Base-by-base conservation (phyloP, 139 green algal genomes). In the Chlorella sorokiniana region DNA sequence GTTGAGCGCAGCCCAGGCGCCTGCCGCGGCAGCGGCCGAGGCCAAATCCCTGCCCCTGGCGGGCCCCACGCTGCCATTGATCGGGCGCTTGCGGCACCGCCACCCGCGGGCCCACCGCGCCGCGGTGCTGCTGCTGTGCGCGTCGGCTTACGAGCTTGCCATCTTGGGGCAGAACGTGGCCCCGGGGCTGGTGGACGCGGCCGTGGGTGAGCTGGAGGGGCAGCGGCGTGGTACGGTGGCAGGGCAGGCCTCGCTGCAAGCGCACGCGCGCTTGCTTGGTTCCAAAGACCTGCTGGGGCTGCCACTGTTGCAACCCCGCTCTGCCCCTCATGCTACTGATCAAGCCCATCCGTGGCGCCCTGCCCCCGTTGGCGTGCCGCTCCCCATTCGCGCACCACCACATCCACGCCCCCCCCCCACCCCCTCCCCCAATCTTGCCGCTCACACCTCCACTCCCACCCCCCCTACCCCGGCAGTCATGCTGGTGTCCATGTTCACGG, bases 141-240 rank as follows among this genome's bases (percentile, higher is more conserved):
- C 41, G 25, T 33, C 5, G 8, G 54, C 40, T 27, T 75, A 75
- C 42, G 68, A 75, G 29, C 40, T n/a, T 11, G 68, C 68, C 41
- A 75, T 75, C 22, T 27, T 75, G 41, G 68, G 68, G 40, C 68
- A 75, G 41, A 75, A 75, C 18, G 9, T 75, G 10, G 68, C 38
- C 4, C 68, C 68, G 7, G 27, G 41, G 3, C 41, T 59, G 40
- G 68, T 75, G 40, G 68, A 75, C 27, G 40, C 68, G 0, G 44
- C 68, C 11, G 68, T 75, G 7, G 68, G 68, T 75, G 68, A 75
- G 68, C 27, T 4, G 29, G 59, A 29, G 59, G 27, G 5, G 9
- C 20, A 29, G 14, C 27, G 29, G 59, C 59, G 59, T 3, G 59
- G 14, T 37, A 11, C 27, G 3, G 27, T 5, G 4, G 3, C 29